Conservation (phyloP, 202 grass and related monocot genomes). For the Tripidium arundinaceum region DNA sequence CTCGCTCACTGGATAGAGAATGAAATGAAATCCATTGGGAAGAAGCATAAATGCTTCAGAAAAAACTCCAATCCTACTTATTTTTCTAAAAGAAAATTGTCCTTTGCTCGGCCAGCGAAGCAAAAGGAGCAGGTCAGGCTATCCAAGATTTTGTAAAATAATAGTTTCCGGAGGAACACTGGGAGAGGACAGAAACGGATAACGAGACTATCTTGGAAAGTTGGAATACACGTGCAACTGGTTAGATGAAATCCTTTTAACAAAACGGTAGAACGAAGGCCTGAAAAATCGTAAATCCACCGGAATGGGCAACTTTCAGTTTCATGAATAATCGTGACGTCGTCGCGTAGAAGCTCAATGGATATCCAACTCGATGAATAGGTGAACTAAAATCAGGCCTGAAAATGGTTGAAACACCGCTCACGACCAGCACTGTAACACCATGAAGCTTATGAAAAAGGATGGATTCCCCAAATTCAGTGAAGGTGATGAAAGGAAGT, state of each 20-base stretch:
- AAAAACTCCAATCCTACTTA: background rate
- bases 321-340: background rate
- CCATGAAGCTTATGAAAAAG: background rate
- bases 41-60: background rate
- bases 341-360: too few relatives aligned
- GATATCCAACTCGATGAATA: background rate
- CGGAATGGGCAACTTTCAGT: background rate
- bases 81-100: too few relatives aligned
- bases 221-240: conserved; percentile 24
- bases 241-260: background rate
- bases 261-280: background rate
- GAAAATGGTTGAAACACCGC: background rate
- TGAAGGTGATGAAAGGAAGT: background rate
- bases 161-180: background rate
- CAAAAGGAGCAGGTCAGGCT: conserved; percentile 16
- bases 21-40: background rate
- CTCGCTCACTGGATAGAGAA: background rate
- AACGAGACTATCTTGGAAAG: background rate
- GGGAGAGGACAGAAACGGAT: background rate
- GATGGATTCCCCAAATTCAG: background rate
- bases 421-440: background rate
- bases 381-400: background rate
- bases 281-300: background rate
- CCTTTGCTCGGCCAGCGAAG: background rate
- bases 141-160: conserved; percentile 21